Evolutionary conservation across 140 eudicot genomes (phyloP).

Genomic region (Oenanthe javanica): DNA sequence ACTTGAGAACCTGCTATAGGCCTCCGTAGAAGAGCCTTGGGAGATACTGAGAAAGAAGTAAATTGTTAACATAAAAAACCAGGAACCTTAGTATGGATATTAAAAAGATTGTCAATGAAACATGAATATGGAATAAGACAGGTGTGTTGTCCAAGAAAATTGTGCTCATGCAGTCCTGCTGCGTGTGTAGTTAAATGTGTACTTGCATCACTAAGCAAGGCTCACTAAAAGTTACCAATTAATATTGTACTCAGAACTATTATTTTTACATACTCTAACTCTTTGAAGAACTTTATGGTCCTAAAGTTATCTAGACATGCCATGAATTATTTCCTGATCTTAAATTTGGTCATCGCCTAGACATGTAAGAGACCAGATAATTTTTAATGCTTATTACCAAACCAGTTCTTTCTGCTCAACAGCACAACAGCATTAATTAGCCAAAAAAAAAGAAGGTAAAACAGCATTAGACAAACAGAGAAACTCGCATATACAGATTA

Average conservation of each 20-base stretch:
- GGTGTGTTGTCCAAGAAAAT: background rate
- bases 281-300: background rate
- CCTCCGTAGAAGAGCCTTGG: conserved; percentile 63
- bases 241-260: background rate
- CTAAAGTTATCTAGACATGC: background rate
- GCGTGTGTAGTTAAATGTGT: background rate
- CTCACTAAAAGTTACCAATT: background rate
- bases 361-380: background rate
- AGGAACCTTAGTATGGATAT: background rate
- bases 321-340: background rate
- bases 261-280: background rate
- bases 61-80: background rate
- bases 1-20: conserved; percentile 96
- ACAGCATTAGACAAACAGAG: background rate
- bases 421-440: background rate
- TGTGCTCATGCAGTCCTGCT: background rate
- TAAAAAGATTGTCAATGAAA: background rate
- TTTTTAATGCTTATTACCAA: background rate
- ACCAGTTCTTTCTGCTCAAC: background rate
- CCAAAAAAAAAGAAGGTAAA: background rate
- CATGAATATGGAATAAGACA: background rate
- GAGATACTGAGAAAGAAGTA: conserved; percentile 47
- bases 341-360: background rate
- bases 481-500: conserved; percentile 1
- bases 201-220: background rate